Conservation (phyloP, 345 rosid species). For the Moricandia moricandioides region DNA sequence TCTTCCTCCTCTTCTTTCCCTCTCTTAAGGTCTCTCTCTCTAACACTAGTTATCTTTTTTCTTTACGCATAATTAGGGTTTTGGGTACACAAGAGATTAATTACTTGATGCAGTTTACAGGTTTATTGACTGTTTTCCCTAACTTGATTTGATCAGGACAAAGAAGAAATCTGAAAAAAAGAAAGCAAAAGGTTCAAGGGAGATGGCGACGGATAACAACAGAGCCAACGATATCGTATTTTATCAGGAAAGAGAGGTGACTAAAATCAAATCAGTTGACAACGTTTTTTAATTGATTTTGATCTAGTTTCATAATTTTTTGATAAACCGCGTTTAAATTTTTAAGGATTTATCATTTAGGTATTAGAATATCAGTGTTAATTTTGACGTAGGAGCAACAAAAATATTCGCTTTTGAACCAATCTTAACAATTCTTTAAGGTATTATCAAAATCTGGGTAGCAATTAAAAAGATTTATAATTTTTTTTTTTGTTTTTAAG, state of each 20-base stretch:
- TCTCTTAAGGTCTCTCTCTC: not conserved
- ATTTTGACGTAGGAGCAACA: not conserved
- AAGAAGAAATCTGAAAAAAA: not conserved
- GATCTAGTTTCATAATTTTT: not conserved
- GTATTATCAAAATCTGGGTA: not conserved
- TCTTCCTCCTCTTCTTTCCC: not conserved
- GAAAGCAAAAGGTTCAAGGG: not conserved
- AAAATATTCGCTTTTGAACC: not conserved
- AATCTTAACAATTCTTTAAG: not conserved
- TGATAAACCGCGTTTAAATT: not conserved
- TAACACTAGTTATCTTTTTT: not conserved
- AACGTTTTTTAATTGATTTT: not conserved
- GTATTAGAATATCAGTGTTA: not conserved
- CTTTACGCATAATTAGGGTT: not conserved
- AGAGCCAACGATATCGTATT: constrained; percentile 39
- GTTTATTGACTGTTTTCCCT: not conserved
- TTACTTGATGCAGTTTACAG: not conserved
- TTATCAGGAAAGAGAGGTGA: constrained; percentile 49
- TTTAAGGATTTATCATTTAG: not conserved
- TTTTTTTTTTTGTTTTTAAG: not conserved
- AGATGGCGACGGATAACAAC: constrained; percentile 52
- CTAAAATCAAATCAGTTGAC: not conserved
- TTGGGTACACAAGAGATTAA: not conserved
- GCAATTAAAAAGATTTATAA: not conserved
- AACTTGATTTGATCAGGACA: constrained; percentile 10